Evolutionary conservation across 2,329 filamentous ascomycete species (phyloP).

Genomic region (Aspergillus pseudonomiae): DNA sequence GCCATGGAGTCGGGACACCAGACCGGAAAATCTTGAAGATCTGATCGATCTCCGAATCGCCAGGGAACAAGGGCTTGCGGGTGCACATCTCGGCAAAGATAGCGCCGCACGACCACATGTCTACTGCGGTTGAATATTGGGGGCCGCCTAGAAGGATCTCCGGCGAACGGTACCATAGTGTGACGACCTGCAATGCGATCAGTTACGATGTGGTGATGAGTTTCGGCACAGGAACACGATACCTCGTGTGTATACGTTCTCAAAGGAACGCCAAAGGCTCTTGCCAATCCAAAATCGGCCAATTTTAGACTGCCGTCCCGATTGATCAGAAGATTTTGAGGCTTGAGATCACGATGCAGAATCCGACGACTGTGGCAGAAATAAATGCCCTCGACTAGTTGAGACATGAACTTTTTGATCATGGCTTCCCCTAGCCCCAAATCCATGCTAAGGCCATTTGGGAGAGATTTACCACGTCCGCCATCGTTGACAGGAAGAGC

Average conservation of each 20-base stretch:
- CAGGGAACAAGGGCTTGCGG: slow-evolving; percentile 86
- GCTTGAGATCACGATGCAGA: slow-evolving; percentile 85
- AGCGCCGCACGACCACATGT: slow-evolving; percentile 94
- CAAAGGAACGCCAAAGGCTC: slow-evolving; percentile 87
- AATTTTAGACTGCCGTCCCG: slow-evolving; percentile 86
- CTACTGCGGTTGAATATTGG: slow-evolving; percentile 90
- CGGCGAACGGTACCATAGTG: slow-evolving; percentile 87
- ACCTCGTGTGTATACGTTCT: slow-evolving; percentile 91
- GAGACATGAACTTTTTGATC: slow-evolving; percentile 91
- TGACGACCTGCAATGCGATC: slow-evolving; percentile 66
- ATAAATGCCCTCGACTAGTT: slow-evolving; percentile 79
- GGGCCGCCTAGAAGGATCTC: slow-evolving; percentile 89
- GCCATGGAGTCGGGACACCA: slow-evolving; percentile 30
- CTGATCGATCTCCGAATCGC: slow-evolving; percentile 90
- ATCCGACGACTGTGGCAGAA: slow-evolving; percentile 90
- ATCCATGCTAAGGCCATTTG: slow-evolving; percentile 70
- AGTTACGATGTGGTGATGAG: neutral
- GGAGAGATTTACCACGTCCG: slow-evolving; percentile 80
- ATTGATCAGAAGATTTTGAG: slow-evolving; percentile 86
- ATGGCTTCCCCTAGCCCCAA: slow-evolving; percentile 77
- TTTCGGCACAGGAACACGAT: slow-evolving; percentile 8
- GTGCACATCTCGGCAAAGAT: slow-evolving; percentile 98
- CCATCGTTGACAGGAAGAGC: slow-evolving; percentile 81
- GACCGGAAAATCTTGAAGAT: slow-evolving; percentile 95
- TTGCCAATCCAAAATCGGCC: slow-evolving; percentile 85